Evolutionary conservation across 768 basidiomycete genomes (phyloP).

Genomic region (Lentinula lateritia): DNA sequence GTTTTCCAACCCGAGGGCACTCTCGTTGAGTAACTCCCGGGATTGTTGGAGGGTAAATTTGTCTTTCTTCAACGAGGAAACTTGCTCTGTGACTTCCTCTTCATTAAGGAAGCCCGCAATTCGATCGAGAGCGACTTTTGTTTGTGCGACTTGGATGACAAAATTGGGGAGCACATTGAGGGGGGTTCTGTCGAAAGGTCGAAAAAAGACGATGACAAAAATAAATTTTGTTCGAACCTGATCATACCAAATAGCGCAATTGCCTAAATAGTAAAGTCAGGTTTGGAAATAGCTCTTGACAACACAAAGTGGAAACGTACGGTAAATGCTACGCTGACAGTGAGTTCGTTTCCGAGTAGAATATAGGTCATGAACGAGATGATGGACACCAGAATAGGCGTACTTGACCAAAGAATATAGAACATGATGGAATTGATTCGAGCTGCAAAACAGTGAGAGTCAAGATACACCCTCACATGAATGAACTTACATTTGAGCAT

Average conservation of each 20-base stretch:
- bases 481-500: constrained; percentile 54
- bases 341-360: constrained; percentile 65
- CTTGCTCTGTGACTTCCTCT: constrained; percentile 63
- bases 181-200: constrained; percentile 39
- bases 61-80: constrained; percentile 55
- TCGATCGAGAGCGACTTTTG: constrained; percentile 60
- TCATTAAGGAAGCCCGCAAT: constrained; percentile 65
- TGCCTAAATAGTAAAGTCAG: constrained; percentile 31
- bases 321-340: constrained; percentile 80
- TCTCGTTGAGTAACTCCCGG: constrained; percentile 21
- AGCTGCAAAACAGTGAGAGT: constrained; percentile 27
- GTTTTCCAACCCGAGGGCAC: constrained; percentile 50
- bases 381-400: constrained; percentile 77
- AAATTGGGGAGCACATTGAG: constrained; percentile 77
- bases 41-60: constrained; percentile 12
- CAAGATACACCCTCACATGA: neutral
- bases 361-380: constrained; percentile 76
- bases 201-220: neutral
- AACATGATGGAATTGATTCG: constrained; percentile 73
- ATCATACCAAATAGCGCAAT: constrained; percentile 87
- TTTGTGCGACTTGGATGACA: constrained; percentile 73
- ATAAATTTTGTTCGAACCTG: constrained; percentile 30
- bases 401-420: constrained; percentile 63
- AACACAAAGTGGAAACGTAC: constrained; percentile 28
- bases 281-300: neutral